phyloP scores from a whole-genome alignment of 768 basidiomycete genomes.

The Lactifluus pinguis region DNA sequence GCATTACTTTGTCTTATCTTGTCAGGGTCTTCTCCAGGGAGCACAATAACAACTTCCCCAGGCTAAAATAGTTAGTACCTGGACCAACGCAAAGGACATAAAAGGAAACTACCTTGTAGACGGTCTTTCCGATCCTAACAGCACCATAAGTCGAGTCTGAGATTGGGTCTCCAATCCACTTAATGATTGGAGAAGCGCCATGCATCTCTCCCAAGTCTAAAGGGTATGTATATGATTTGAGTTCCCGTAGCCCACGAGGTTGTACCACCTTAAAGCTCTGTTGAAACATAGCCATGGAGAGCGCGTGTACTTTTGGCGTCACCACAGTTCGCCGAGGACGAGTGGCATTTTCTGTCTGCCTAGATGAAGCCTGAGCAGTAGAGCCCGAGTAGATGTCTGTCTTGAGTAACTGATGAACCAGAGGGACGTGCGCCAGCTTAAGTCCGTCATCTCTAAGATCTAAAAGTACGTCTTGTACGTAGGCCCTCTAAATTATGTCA shows the following conservation, averaged over 20 bases:
- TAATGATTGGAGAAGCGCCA: slow-evolving; percentile 26
- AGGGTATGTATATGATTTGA: background rate
- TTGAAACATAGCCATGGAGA: background rate
- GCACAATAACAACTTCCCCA: slow-evolving; percentile 57
- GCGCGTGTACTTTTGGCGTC: background rate
- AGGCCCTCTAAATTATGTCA: background rate
- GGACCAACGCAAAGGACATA: background rate
- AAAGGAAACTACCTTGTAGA: slow-evolving; percentile 37
- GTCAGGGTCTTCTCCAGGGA: slow-evolving; percentile 44
- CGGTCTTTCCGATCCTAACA: slow-evolving; percentile 46
- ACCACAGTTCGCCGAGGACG: slow-evolving; percentile 1
- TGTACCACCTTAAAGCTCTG: background rate
- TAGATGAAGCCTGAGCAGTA: background rate
- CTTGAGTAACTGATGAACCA: background rate
- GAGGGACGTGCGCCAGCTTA: background rate
- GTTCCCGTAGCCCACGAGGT: background rate
- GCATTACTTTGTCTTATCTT: slow-evolving; percentile 34
- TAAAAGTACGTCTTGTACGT: background rate
- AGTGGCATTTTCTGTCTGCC: background rate
- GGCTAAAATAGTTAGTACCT: slow-evolving; percentile 29
- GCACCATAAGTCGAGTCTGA: slow-evolving; percentile 11
- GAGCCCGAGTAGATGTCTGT: slow-evolving; percentile 16
- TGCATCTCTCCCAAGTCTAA: slow-evolving; percentile 2
- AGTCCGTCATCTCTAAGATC: background rate
- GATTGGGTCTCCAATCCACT: background rate